Percentiles rank a stretch among this genome's conserved stretches.
Evolutionary conservation across 2,329 filamentous ascomycete genomes (phyloP).

Genomic region (Coniochaeta sp.): DNA sequence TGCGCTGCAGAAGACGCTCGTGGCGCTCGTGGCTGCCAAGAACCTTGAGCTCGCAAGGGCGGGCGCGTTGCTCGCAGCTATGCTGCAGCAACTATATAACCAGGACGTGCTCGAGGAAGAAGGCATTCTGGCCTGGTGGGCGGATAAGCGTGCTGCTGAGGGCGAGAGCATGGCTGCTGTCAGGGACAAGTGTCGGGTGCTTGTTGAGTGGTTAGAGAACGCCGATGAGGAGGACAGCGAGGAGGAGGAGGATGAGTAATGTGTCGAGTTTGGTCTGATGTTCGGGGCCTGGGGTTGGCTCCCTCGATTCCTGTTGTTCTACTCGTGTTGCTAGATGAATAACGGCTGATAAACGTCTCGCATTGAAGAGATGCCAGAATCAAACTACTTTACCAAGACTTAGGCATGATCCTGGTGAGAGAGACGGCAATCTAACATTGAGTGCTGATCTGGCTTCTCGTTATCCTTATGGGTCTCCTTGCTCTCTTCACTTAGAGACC

Average conservation of each 20-base stretch:
- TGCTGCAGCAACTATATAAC: constrained; percentile 79
- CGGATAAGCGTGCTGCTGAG: constrained; percentile 58
- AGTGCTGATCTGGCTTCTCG: no score
- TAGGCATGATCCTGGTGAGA: no score
- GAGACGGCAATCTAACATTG: no score
- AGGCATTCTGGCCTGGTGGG: constrained; percentile 85
- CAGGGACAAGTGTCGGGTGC: constrained; percentile 63
- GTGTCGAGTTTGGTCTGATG: constrained; percentile 5
- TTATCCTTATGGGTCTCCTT: no score
- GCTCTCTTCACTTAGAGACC: no score
- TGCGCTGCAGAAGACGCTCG: constrained; percentile 73
- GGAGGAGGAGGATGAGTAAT: constrained; percentile 47
- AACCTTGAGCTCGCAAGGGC: constrained; percentile 43
- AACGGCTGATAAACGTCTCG: no score
- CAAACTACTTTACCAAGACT: no score
- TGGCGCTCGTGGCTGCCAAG: constrained; percentile 62
- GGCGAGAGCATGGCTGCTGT: constrained; percentile 64
- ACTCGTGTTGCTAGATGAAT: no score
- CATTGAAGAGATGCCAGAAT: no score
- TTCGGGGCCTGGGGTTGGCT: background rate
- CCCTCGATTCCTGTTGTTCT: no score
- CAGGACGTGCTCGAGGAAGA: constrained; percentile 84
- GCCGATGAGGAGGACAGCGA: constrained; percentile 64
- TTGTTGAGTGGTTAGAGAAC: constrained; percentile 80
- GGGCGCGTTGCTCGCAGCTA: constrained; percentile 63